Percentiles rank a stretch among this genome's conserved stretches.
phyloP scores from a whole-genome alignment of 495 filamentous ascomycete species.

The Penicillium salamii region DNA sequence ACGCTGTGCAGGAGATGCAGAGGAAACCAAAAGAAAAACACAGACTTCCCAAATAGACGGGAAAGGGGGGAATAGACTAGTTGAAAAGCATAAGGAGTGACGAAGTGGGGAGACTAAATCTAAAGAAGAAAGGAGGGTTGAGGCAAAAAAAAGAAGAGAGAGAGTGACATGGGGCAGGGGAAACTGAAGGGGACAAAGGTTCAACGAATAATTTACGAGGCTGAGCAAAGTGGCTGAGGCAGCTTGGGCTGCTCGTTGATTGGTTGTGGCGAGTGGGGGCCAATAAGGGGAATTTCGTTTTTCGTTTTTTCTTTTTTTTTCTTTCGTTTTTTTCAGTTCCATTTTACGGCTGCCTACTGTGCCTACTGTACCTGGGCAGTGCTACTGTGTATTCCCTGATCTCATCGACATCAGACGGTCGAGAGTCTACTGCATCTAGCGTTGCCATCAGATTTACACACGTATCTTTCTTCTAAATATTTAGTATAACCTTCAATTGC shows the following conservation, averaged over 20 bases:
- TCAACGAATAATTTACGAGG: conserved; percentile 22
- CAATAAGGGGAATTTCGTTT: neutral
- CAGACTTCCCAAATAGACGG: neutral
- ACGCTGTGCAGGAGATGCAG: too few species aligned
- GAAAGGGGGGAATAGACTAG: conserved; percentile 5
- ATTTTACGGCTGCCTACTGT: neutral
- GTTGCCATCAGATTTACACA: too few species aligned
- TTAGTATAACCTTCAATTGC: too few species aligned
- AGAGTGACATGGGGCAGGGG: conserved; percentile 8
- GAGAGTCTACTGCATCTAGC: too few species aligned
- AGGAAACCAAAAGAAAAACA: too few species aligned
- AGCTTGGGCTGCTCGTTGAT: neutral
- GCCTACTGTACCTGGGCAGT: neutral
- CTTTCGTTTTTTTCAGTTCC: neutral
- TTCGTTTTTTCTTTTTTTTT: neutral
- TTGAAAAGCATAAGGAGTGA: conserved; percentile 26
- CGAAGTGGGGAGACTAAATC: conserved; percentile 15
- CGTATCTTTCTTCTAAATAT: too few species aligned
- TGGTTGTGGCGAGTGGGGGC: neutral
- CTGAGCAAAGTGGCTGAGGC: conserved; percentile 22
- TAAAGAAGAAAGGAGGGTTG: conserved; percentile 4
- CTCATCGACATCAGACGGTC: too few species aligned
- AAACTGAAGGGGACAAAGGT: conserved; percentile 3
- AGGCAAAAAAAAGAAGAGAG: conserved; percentile 11
- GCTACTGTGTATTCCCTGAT: too few species aligned